Evolutionary conservation across 345 rosid species (phyloP).

Genomic region (Adansonia digitata): DNA sequence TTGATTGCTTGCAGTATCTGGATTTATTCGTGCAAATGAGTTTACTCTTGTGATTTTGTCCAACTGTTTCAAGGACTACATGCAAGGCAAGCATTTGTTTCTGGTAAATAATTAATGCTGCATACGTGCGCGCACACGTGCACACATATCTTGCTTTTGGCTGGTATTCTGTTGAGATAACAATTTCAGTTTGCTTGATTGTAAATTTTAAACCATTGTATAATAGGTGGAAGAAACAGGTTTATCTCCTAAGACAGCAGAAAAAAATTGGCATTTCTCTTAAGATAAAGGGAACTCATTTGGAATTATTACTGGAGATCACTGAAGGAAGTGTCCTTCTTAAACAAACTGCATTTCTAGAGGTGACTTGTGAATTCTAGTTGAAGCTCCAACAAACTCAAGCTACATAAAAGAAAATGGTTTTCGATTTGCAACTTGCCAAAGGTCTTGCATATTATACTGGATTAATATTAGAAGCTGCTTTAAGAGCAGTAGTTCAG

Average conservation of each 20-base stretch:
- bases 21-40: not conserved
- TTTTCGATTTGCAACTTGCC: constrained; percentile 66
- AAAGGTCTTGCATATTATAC: constrained; percentile 92
- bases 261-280: constrained; percentile 55
- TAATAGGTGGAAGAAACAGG: constrained; percentile 80
- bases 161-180: not conserved
- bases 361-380: no score
- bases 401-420: constrained; percentile 24
- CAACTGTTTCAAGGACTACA: not conserved
- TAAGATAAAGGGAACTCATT: constrained; percentile 61
- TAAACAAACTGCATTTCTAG: constrained; percentile 46
- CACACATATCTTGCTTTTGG: no score
- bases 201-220: not conserved
- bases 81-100: not conserved
- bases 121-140: no score
- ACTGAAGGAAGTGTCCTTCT: constrained; percentile 51
- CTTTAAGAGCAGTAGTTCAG: constrained; percentile 64
- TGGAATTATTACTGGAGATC: constrained; percentile 49
- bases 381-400: no score
- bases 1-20: not conserved
- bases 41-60: not conserved
- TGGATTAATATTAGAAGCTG: no score
- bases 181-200: not conserved
- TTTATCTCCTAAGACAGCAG: constrained; percentile 53
- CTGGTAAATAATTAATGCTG: not conserved